Percentiles rank a stretch among this genome's conserved stretches.
Evolutionary conservation across 2,329 filamentous ascomycete genomes (phyloP).

Genomic region (Alternaria arbusti): DNA sequence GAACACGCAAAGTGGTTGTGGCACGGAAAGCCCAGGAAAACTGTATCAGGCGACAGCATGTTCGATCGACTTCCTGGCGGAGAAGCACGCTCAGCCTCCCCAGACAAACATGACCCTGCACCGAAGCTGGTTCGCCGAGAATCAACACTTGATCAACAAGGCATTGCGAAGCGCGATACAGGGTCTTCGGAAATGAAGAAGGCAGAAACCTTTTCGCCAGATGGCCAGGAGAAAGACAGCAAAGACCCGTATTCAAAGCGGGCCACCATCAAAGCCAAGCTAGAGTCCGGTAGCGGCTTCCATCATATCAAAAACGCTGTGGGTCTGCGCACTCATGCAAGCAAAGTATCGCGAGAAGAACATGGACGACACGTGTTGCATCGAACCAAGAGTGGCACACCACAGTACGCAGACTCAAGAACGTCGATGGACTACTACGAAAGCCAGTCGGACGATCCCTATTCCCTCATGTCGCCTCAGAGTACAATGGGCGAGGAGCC

Average conservation of each 20-base stretch:
- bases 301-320: slow-evolving; percentile 87
- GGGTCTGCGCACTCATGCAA: slow-evolving; percentile 58
- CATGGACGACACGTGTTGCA: slow-evolving; percentile 32
- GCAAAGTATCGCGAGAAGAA: slow-evolving; percentile 48
- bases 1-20: slow-evolving; percentile 92
- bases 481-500: slow-evolving; percentile 30
- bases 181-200: slow-evolving; percentile 39
- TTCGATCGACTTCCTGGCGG: slow-evolving; percentile 48
- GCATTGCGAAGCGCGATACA: slow-evolving; percentile 37
- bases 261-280: slow-evolving; percentile 77
- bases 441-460: slow-evolving; percentile 13
- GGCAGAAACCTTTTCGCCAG: slow-evolving; percentile 23
- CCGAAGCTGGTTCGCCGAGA: slow-evolving; percentile 60
- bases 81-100: slow-evolving; percentile 56
- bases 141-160: slow-evolving; percentile 46
- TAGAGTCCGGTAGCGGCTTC: slow-evolving; percentile 80
- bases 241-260: slow-evolving; percentile 64
- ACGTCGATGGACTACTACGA: slow-evolving; percentile 16
- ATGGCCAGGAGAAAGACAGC: slow-evolving; percentile 56
- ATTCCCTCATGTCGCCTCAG: slow-evolving; percentile 20
- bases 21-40: slow-evolving; percentile 85
- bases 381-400: slow-evolving; percentile 26
- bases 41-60: slow-evolving; percentile 41
- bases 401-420: slow-evolving; percentile 15
- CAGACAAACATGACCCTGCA: slow-evolving; percentile 57